These are phyloP conservation scores for Acrocalymma vagum DNA, from an alignment of 2,329 filamentous ascomycete species.

Conservation along the genomic window DNA sequence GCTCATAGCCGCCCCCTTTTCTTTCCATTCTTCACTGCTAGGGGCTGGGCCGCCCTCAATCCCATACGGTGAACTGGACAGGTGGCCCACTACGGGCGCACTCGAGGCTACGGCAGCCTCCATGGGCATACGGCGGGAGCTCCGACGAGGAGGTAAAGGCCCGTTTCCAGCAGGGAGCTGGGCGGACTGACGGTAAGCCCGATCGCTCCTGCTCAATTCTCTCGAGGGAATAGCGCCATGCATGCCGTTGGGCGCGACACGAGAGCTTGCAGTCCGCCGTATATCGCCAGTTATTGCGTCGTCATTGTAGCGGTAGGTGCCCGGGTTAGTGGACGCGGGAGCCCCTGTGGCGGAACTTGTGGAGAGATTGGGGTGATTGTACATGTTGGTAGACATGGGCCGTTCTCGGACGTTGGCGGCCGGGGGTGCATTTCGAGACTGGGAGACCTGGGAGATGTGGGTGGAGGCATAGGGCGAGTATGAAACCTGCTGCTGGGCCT, in stretches of 20 bases:
- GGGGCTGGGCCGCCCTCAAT: conserved; percentile 65
- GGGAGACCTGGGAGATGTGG: conserved; percentile 33
- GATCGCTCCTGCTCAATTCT: conserved; percentile 74
- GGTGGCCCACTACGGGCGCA: conserved; percentile 26
- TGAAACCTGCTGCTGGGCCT: conserved; percentile 48
- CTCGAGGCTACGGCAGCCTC: conserved; percentile 41
- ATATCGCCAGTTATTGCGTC: conserved; percentile 46
- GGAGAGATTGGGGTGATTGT: conserved; percentile 58
- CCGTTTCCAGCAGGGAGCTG: conserved; percentile 66
- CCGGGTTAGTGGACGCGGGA: conserved; percentile 45
- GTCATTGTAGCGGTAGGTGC: conserved; percentile 58
- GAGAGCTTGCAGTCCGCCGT: conserved; percentile 68
- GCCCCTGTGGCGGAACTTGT: conserved; percentile 54
- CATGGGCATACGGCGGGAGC: conserved; percentile 75
- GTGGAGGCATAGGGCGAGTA: conserved; percentile 39
- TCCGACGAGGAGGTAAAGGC: conserved; percentile 76
- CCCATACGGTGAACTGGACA: conserved; percentile 56
- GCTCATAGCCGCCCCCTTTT: conserved; percentile 87
- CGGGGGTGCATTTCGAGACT: conserved; percentile 35
- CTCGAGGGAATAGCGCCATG: too few species aligned
- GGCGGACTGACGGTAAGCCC: conserved; percentile 68
- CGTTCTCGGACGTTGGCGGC: conserved; percentile 44
- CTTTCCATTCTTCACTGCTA: conserved; percentile 94
- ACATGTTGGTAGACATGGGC: conserved; percentile 56
- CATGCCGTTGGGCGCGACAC: conserved; percentile 67